phyloP scores from a whole-genome alignment of 2,329 filamentous ascomycete genomes.

The Cytospora leucostoma region DNA sequence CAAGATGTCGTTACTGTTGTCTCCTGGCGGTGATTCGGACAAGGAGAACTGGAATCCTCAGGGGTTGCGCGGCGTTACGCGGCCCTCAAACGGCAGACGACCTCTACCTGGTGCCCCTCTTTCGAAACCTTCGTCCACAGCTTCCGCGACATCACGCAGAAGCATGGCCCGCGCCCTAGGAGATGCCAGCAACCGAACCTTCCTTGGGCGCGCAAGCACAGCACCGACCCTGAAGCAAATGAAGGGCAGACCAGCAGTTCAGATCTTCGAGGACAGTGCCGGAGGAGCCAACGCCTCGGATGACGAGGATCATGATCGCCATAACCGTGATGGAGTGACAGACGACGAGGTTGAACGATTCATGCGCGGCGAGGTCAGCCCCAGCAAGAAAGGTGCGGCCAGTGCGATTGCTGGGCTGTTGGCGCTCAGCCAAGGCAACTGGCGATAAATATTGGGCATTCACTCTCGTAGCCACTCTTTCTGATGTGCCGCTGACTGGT shows the following conservation, averaged over 20 bases:
- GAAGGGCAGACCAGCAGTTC: slow-evolving; percentile 40
- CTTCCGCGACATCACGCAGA: slow-evolving; percentile 42
- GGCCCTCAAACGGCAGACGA: slow-evolving; percentile 34
- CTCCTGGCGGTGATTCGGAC: slow-evolving; percentile 72
- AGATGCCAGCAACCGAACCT: slow-evolving; percentile 40
- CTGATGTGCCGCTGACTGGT: not conserved
- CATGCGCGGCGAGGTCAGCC: slow-evolving; percentile 67
- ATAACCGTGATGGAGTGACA: slow-evolving; percentile 30
- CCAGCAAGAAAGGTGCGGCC: slow-evolving; percentile 76
- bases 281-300: slow-evolving; percentile 14
- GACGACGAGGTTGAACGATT: slow-evolving; percentile 72
- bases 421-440: slow-evolving; percentile 89
- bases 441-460: slow-evolving; percentile 57
- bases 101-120: slow-evolving; percentile 39
- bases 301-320: slow-evolving; percentile 12
- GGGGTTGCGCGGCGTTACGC: slow-evolving; percentile 32
- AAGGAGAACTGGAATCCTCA: slow-evolving; percentile 86
- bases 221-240: slow-evolving; percentile 40
- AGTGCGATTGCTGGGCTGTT: slow-evolving; percentile 88
- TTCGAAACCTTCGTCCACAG: slow-evolving; percentile 9
- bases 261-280: slow-evolving; percentile 55
- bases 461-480: not conserved
- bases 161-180: slow-evolving; percentile 43
- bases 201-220: slow-evolving; percentile 44
- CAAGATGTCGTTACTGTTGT: slow-evolving; percentile 44